phyloP scores from a whole-genome alignment of 352 stramenopile species.

The Bremia lactucae region DNA sequence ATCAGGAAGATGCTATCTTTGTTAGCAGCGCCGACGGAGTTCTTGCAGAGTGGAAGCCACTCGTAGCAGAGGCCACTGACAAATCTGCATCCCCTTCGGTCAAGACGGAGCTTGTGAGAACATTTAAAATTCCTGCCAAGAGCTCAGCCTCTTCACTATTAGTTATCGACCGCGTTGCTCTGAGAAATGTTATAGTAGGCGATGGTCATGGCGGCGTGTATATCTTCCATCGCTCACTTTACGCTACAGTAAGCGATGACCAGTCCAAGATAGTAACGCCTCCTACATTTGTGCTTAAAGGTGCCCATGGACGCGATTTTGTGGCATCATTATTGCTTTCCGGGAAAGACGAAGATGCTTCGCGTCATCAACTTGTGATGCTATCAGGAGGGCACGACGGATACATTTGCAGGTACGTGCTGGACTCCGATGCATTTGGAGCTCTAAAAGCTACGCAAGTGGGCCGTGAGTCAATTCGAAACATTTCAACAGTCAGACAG shows the following conservation, averaged over 20 bases:
- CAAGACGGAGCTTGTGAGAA: slow-evolving; percentile 27
- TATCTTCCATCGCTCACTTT: slow-evolving; percentile 35
- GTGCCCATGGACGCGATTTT: slow-evolving; percentile 54
- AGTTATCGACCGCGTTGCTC: slow-evolving; percentile 25
- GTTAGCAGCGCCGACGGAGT: slow-evolving; percentile 45
- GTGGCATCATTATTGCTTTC: slow-evolving; percentile 47
- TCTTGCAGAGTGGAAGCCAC: slow-evolving; percentile 49
- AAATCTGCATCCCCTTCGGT: slow-evolving; percentile 1
- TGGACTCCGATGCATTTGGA: slow-evolving; percentile 22
- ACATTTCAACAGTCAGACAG: slow-evolving; percentile 65
- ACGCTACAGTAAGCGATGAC: not conserved
- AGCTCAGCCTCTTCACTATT: slow-evolving; percentile 40
- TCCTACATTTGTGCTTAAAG: slow-evolving; percentile 31
- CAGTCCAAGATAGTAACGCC: not conserved
- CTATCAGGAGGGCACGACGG: slow-evolving; percentile 74
- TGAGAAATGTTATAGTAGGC: slow-evolving; percentile 49
- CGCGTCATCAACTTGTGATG: slow-evolving; percentile 15
- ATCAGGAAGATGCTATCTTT: slow-evolving; percentile 36
- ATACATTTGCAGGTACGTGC: slow-evolving; percentile 54
- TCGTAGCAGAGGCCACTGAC: slow-evolving; percentile 1
- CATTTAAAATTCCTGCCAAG: slow-evolving; percentile 48
- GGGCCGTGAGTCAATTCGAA: slow-evolving; percentile 63
- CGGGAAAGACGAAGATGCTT: slow-evolving; percentile 2
- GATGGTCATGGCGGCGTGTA: slow-evolving; percentile 68
- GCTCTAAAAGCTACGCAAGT: slow-evolving; percentile 23